Percentiles rank a stretch among this genome's conserved stretches.
phyloP scores from a whole-genome alignment of 768 basidiomycete genomes.

The Lactarius akahatsu region DNA sequence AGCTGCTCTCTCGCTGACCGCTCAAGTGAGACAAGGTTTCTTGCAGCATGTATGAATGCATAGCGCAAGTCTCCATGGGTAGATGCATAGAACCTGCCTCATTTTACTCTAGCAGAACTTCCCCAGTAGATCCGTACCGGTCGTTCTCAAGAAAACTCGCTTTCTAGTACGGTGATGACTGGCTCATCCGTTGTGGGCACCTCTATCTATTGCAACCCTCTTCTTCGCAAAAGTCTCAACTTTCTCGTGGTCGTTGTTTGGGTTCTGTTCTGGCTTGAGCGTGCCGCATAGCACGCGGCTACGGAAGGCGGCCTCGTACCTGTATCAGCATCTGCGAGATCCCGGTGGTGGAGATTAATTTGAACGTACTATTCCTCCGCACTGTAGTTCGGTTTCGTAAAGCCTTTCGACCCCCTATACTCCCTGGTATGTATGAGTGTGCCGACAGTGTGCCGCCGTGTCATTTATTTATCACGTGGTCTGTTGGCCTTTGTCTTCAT shows the following conservation, averaged over 20 bases:
- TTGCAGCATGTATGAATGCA: neutral
- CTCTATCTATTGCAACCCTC: neutral
- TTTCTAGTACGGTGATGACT: neutral
- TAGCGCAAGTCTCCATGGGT: neutral
- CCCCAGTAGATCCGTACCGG: neutral
- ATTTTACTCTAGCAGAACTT: neutral
- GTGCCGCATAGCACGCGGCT: neutral
- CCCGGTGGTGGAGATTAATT: neutral
- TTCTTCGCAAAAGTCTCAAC: neutral
- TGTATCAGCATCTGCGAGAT: neutral
- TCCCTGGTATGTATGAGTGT: neutral
- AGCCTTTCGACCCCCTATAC: neutral
- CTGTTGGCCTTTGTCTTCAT: neutral
- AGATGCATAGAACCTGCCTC: neutral
- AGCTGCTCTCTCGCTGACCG: neutral
- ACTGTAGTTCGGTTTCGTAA: neutral
- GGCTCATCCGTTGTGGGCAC: neutral
- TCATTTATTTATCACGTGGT: neutral
- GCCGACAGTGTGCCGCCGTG: too few species aligned
- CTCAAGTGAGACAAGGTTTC: slow-evolving; percentile 5
- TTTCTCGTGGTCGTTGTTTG: neutral
- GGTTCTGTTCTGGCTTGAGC: neutral
- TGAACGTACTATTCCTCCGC: neutral
- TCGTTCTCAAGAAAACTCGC: slow-evolving; percentile 8
- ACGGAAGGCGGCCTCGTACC: neutral